Conservation (phyloP, 2,329 filamentous ascomycete species). For the Biscogniauxia marginata region DNA sequence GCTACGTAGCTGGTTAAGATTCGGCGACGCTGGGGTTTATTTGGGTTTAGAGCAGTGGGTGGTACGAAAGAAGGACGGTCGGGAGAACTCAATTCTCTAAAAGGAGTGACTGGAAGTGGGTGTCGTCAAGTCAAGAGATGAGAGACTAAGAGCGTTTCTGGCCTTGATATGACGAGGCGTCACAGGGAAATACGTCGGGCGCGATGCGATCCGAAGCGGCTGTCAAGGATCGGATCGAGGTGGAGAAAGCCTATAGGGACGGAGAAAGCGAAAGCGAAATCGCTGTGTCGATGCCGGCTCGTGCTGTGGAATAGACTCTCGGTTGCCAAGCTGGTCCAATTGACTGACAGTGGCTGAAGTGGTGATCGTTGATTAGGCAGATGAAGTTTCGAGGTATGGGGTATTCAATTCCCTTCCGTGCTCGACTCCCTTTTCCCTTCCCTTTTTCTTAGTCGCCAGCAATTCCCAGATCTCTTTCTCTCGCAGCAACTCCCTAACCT, state of each 20-base stretch:
- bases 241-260: slow-evolving; percentile 21
- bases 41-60: not conserved
- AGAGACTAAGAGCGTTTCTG: not conserved
- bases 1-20: slow-evolving; percentile 4
- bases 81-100: slow-evolving; percentile 2
- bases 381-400: not conserved
- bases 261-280: slow-evolving; percentile 5
- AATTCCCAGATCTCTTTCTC: not conserved
- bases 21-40: slow-evolving; percentile 4
- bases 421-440: not conserved
- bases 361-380: not conserved
- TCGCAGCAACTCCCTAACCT: slow-evolving; percentile 1
- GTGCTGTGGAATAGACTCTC: slow-evolving; percentile 1
- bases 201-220: slow-evolving; percentile 1
- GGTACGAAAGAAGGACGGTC: not conserved
- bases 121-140: not conserved
- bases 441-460: slow-evolving; percentile 6
- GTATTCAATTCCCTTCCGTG: not conserved
- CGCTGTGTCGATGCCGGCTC: slow-evolving; percentile 2
- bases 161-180: not conserved
- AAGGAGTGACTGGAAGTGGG: slow-evolving; percentile 22
- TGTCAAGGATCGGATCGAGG: slow-evolving; percentile 7
- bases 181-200: not conserved
- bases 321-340: not conserved
- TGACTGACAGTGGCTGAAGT: not conserved